A percentile compares a stretch with the other conserved stretches of the same genome.
phyloP scores from a whole-genome alignment of 805 yeast species.

The Ogataea naganishii region DNA sequence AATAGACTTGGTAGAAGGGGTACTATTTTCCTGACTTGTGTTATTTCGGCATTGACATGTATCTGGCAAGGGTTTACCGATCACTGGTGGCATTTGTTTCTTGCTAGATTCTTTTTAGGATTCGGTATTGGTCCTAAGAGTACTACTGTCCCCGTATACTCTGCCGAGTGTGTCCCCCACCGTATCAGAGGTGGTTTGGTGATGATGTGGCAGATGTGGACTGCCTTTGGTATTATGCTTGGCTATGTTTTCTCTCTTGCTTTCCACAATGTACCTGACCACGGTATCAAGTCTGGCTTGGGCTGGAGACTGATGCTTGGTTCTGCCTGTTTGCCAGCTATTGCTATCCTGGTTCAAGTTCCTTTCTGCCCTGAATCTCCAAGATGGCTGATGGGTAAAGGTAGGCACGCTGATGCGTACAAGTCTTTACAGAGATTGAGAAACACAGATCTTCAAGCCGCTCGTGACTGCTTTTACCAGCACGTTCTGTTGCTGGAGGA shows the following conservation, averaged over 20 bases:
- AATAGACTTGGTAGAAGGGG: conserved; percentile 52
- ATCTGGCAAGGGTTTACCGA: conserved; percentile 60
- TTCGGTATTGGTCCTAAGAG: conserved; percentile 66
- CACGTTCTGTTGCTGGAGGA: conserved; percentile 59
- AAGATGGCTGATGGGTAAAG: conserved; percentile 70
- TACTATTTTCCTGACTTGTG: conserved; percentile 58
- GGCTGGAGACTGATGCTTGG: conserved; percentile 69
- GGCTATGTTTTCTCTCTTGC: conserved; percentile 62
- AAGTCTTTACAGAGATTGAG: conserved; percentile 42
- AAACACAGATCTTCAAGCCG: conserved; percentile 47
- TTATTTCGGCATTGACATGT: conserved; percentile 51
- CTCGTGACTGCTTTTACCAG: conserved; percentile 64
- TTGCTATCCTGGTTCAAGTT: conserved; percentile 48
- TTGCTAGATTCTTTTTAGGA: conserved; percentile 58
- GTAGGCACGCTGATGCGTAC: conserved; percentile 50
- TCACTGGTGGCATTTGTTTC: conserved; percentile 61
- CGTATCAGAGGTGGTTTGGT: conserved; percentile 58
- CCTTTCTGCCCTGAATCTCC: conserved; percentile 71
- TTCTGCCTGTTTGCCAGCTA: conserved; percentile 60
- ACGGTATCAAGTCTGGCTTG: conserved; percentile 40
- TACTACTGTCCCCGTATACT: conserved; percentile 69
- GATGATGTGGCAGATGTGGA: conserved; percentile 70
- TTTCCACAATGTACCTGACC: conserved; percentile 43
- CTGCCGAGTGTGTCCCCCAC: conserved; percentile 59
- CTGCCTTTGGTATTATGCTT: conserved; percentile 67